A percentile compares a stretch with the other conserved stretches of the same genome.
Conservation (phyloP, 768 basidiomycete genomes). For the Psilocybe cubensis region DNA sequence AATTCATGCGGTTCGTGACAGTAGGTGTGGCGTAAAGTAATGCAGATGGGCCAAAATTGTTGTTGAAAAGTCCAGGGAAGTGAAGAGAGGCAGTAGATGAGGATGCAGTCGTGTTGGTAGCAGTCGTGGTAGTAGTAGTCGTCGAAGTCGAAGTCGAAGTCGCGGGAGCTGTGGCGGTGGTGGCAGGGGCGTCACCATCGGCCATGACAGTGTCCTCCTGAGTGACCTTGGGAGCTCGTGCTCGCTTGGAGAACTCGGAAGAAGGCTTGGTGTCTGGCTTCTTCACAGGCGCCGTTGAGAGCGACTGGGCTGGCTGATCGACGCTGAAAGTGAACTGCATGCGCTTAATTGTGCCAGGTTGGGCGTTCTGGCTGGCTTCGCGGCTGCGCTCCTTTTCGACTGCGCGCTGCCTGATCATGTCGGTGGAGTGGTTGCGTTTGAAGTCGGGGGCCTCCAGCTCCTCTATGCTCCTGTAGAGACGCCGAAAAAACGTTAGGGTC, state of each 20-base stretch:
- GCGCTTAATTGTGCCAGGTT: slow-evolving; percentile 77
- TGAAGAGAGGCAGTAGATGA: slow-evolving; percentile 42
- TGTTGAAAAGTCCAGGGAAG: slow-evolving; percentile 76
- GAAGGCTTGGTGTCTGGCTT: slow-evolving; percentile 74
- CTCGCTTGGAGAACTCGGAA: slow-evolving; percentile 60
- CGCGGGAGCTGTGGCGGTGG: slow-evolving; percentile 19
- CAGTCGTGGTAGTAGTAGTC: slow-evolving; percentile 4
- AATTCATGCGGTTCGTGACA: slow-evolving; percentile 69
- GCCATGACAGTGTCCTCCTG: slow-evolving; percentile 25
- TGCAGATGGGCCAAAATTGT: slow-evolving; percentile 78
- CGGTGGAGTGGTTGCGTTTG: slow-evolving; percentile 76
- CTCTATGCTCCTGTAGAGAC: slow-evolving; percentile 68
- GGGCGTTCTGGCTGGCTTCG: slow-evolving; percentile 64
- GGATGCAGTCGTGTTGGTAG: slow-evolving; percentile 14
- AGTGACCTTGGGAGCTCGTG: slow-evolving; percentile 33
- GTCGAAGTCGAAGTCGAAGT: slow-evolving; percentile 23
- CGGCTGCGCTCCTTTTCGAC: slow-evolving; percentile 82
- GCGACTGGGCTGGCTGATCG: slow-evolving; percentile 60
- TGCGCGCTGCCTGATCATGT: slow-evolving; percentile 80
- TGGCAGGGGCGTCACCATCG: slow-evolving; percentile 34
- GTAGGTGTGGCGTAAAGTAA: slow-evolving; percentile 71
- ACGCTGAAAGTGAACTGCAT: slow-evolving; percentile 92
- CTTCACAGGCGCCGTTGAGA: slow-evolving; percentile 49
- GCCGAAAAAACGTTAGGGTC: slow-evolving; percentile 31
- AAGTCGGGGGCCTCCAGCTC: slow-evolving; percentile 86